Conservation (phyloP, 164 flowering plant genomes). For the Brasenia schreberi region DNA sequence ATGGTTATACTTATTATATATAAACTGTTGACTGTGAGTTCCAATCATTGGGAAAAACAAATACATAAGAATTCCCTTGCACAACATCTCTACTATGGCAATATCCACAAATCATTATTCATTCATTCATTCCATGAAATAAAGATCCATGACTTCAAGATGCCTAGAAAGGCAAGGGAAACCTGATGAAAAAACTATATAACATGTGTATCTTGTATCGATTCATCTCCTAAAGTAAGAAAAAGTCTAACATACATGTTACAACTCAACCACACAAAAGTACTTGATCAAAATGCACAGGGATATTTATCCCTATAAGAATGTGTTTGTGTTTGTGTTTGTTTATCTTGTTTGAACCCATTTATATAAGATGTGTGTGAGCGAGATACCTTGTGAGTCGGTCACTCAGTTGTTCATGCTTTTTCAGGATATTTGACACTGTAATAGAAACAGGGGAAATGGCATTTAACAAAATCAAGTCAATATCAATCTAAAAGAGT, state of each 20-base stretch:
- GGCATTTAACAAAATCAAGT: neutral
- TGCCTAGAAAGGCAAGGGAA: neutral
- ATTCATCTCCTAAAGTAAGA: neutral
- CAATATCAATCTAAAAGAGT: neutral
- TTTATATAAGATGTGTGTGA: neutral
- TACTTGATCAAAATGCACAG: too few relatives aligned
- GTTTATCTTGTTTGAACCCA: too few relatives aligned
- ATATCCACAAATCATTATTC: too few relatives aligned
- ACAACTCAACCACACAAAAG: neutral
- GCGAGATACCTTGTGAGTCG: slow-evolving; percentile 71
- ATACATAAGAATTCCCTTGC: too few relatives aligned
- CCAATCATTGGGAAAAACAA: too few relatives aligned
- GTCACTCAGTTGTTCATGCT: slow-evolving; percentile 68
- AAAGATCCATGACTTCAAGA: neutral
- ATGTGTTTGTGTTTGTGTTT: too few relatives aligned
- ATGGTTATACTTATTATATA: too few relatives aligned
- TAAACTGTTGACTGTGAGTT: too few relatives aligned
- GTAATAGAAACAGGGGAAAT: slow-evolving; percentile 10
- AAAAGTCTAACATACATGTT: neutral
- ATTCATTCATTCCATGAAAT: neutral
- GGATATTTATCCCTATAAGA: too few relatives aligned
- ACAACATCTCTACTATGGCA: too few relatives aligned
- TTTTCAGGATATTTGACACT: slow-evolving; percentile 73
- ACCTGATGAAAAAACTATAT: neutral
- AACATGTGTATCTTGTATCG: neutral